Evolutionary conservation across 2,329 filamentous ascomycete genomes (phyloP).

Genomic region (Neonectria magnoliae): DNA sequence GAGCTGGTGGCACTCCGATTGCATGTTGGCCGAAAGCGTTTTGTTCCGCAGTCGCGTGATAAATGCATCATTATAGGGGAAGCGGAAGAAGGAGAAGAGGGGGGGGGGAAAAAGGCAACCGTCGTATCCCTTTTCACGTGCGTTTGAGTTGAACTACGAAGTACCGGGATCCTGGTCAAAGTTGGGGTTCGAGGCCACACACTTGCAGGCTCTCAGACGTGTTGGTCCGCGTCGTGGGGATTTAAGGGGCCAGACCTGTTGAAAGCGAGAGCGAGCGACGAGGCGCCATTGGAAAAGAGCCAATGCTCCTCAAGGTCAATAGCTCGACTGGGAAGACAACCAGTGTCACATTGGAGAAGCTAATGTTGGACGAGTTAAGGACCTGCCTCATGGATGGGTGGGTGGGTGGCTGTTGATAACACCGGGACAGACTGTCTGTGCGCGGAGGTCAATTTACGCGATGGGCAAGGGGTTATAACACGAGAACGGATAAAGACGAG

Average conservation of each 20-base stretch:
- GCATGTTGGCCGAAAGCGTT: conserved; percentile 1
- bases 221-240: not conserved
- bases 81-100: not conserved
- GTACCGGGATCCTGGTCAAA: conserved; percentile 14
- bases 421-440: conserved; percentile 29
- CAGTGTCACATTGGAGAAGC: conserved; percentile 5
- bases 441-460: conserved; percentile 38
- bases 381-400: not conserved
- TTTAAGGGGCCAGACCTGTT: not conserved
- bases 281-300: not conserved
- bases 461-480: conserved; percentile 7
- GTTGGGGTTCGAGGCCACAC: not conserved
- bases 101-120: not conserved
- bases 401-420: conserved; percentile 7
- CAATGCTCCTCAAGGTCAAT: conserved; percentile 6
- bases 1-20: conserved; percentile 23
- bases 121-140: conserved; percentile 25
- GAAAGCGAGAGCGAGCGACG: not conserved
- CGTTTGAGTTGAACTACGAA: conserved; percentile 21
- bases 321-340: conserved; percentile 1
- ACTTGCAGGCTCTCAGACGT: conserved; percentile 1
- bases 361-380: not conserved
- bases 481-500: conserved; percentile 3
- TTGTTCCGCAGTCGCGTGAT: conserved; percentile 28
- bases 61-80: conserved; percentile 16